Base-by-base conservation (phyloP, 108 stramenopile genomes). In the Nitzschia inconspicua region DNA sequence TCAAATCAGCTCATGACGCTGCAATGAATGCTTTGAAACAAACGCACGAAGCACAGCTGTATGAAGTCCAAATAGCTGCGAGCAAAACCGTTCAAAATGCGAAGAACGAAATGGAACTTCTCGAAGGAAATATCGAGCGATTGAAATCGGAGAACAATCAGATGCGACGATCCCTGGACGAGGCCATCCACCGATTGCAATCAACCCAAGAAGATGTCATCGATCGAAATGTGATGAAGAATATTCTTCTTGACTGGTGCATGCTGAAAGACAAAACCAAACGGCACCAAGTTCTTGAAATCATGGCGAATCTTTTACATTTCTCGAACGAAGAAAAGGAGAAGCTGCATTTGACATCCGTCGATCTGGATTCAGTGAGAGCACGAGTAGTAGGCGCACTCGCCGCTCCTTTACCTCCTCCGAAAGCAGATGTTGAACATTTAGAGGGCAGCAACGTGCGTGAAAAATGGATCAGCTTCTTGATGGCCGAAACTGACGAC, bases 161-260 rank as follows among this genome's bases (percentile, higher is more conserved):
- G 47, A 71, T 87, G 29, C 56, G 93, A 29, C 70, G 79, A 54
- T 85, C 88, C 19, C 80, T 94, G 4, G 89, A 94, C 47, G 89
- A 94, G 64, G 93, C 93, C 35, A 94, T 94, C 32, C 62, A 80
- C 29, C 75, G 89, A 22, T 63, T 94, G n/a, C 87, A 89, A 65
- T 75, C 75, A 9, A 89, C 68, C n/a, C 89, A 94, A 73, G 93
- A 94, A 68, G 93, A 94, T 57, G 84, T 94, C 13, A 77, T 94
- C 30, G 93, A 94, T 72, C 79, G 93, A 47, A 64, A 71, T 19
- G 52, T 94, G 14, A 94, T 94, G 69, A 94, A 94, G 58, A 94
- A 91, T 57, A 81, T 94, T 23, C 83, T 94, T 24, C 70, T 94
- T 36, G 93, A 94, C 66, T 94, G 93, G 93, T 79, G 85, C 37